Evolutionary conservation across 2,329 filamentous ascomycete genomes (phyloP).

Genomic region (Fusarium albosuccineum): DNA sequence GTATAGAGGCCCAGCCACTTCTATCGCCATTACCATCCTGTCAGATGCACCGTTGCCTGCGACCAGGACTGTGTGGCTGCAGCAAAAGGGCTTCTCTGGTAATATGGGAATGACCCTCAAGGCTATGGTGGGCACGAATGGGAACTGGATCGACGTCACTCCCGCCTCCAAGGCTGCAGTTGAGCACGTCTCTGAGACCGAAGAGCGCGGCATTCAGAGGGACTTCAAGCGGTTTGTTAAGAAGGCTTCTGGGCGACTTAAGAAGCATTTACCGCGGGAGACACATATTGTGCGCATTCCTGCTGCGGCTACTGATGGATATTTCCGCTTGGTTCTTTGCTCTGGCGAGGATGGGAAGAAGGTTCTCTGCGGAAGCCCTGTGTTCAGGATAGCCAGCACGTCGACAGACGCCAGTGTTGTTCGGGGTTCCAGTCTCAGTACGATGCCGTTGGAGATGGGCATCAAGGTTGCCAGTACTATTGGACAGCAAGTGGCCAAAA

Average conservation of each 20-base stretch:
- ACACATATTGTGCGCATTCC: conserved; percentile 76
- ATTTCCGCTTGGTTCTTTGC: conserved; percentile 76
- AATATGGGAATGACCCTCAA: conserved; percentile 77
- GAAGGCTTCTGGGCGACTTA: conserved; percentile 61
- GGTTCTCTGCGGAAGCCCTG: conserved; percentile 73
- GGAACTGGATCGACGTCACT: conserved; percentile 77
- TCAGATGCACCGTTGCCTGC: conserved; percentile 68
- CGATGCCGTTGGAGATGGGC: conserved; percentile 75
- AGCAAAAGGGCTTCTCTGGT: conserved; percentile 76
- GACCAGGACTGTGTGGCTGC: conserved; percentile 74
- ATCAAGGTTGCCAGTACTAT: conserved; percentile 68
- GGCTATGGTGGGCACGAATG: conserved; percentile 69
- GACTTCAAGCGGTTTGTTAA: conserved; percentile 75
- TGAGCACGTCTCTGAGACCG: conserved; percentile 64
- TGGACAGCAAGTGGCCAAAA: conserved; percentile 59
- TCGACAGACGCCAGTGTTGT: conserved; percentile 71
- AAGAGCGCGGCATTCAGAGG: conserved; percentile 76
- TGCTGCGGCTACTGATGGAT: conserved; percentile 72
- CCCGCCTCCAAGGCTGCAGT: conserved; percentile 62
- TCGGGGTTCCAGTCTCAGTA: conserved; percentile 73
- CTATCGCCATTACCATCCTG: conserved; percentile 74
- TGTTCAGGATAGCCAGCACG: conserved; percentile 77
- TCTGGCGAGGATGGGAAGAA: conserved; percentile 60
- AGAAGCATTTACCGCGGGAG: conserved; percentile 68
- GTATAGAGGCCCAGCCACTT: conserved; percentile 75